phyloP scores from a whole-genome alignment of 768 basidiomycete genomes.

The Phanerodontia chrysosporium region DNA sequence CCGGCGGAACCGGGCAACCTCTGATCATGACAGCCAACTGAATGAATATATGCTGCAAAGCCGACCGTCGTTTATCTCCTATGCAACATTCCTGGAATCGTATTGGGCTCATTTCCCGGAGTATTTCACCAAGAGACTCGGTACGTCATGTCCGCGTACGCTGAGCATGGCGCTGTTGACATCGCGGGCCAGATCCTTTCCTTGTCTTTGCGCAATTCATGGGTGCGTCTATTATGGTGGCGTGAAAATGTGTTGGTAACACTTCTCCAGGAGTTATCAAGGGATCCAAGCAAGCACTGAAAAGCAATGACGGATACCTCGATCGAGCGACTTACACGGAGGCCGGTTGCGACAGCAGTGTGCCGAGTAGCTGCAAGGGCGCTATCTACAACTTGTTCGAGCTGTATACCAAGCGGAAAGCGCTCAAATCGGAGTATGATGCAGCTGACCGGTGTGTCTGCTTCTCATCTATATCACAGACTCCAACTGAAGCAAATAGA shows the following conservation, averaged over 20 bases:
- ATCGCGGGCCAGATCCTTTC: slow-evolving; percentile 42
- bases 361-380: slow-evolving; percentile 48
- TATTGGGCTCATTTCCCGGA: slow-evolving; percentile 63
- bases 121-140: slow-evolving; percentile 45
- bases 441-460: slow-evolving; percentile 62
- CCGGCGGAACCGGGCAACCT: neutral
- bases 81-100: slow-evolving; percentile 39
- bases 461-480: too few relatives aligned
- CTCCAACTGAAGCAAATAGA: too few relatives aligned
- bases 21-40: neutral
- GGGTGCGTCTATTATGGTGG: slow-evolving; percentile 32
- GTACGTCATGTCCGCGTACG: slow-evolving; percentile 26
- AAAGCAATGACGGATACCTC: slow-evolving; percentile 34
- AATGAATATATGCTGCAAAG: slow-evolving; percentile 23
- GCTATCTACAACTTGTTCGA: slow-evolving; percentile 52
- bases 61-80: slow-evolving; percentile 32
- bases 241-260: neutral
- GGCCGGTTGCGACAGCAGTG: slow-evolving; percentile 46
- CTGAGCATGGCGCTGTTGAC: neutral
- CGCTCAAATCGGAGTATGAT: slow-evolving; percentile 43
- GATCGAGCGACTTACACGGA: slow-evolving; percentile 39
- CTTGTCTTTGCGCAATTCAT: slow-evolving; percentile 62
- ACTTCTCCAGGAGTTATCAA: slow-evolving; percentile 48
- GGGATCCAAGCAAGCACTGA: slow-evolving; percentile 54
- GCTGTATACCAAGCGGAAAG: slow-evolving; percentile 46